A percentile compares a stretch with the other conserved stretches of the same genome.
Conservation (phyloP, 148 eudicot genomes). For the Heliosperma pusillum region DNA sequence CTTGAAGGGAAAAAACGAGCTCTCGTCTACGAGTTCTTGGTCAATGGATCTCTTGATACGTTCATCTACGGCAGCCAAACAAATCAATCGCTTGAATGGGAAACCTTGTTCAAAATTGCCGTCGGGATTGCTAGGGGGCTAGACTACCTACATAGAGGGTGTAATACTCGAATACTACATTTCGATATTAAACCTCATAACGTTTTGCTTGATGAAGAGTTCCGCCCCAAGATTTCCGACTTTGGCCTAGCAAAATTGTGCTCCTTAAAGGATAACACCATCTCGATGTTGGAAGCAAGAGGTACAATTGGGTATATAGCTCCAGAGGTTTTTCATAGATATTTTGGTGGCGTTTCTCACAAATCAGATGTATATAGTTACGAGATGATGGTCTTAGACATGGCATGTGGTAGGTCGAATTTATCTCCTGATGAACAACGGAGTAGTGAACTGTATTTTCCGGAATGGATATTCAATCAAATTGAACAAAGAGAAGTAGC, state of each 20-base stretch:
- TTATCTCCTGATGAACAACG: background rate
- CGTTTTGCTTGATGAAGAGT: conserved; percentile 24
- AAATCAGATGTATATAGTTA: conserved; percentile 26
- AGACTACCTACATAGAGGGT: conserved; percentile 32
- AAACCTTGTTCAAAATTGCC: conserved; percentile 20
- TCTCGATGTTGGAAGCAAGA: conserved; percentile 27
- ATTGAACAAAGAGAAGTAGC: conserved; percentile 15
- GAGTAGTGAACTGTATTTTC: conserved; percentile 6
- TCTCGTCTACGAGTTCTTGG: conserved; percentile 61
- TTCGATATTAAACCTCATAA: conserved; percentile 38
- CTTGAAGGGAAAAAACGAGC: conserved; percentile 49
- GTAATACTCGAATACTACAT: conserved; percentile 29
- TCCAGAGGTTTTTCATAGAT: conserved; percentile 17
- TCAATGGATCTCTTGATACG: conserved; percentile 45
- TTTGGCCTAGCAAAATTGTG: conserved; percentile 34
- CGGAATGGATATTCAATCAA: conserved; percentile 27
- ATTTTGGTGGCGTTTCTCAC: conserved; percentile 15
- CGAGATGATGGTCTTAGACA: conserved; percentile 23
- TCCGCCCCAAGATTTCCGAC: conserved; percentile 34
- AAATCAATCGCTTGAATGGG: background rate
- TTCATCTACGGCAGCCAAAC: background rate
- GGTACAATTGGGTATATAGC: conserved; percentile 34
- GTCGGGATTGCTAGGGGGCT: conserved; percentile 28
- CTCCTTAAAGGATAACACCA: conserved; percentile 5
- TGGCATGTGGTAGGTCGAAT: conserved; percentile 14